Evolutionary conservation across 1,139 yeast genomes (phyloP).

Genomic region (Spathaspora sp.): DNA sequence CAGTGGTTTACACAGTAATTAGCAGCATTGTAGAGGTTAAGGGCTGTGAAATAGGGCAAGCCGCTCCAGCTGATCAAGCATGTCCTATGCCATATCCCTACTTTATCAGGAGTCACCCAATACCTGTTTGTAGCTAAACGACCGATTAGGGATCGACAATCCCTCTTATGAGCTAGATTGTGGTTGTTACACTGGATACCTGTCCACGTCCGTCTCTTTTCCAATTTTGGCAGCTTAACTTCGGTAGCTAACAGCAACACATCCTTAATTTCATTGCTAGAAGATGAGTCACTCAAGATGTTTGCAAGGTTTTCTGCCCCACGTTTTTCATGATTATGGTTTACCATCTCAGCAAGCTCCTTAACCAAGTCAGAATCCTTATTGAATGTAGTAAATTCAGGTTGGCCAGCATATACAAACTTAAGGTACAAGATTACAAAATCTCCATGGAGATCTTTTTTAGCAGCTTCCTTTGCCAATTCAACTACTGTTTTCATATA

Average conservation of each 20-base stretch:
- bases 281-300: not conserved
- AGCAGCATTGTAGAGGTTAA: no score
- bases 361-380: not conserved
- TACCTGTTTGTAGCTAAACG: no score
- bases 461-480: not conserved
- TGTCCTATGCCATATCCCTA: no score
- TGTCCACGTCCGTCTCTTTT: not conserved
- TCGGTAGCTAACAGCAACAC: not conserved
- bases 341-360: not conserved
- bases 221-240: not conserved
- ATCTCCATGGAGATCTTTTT: not conserved
- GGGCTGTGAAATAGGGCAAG: no score
- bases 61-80: no score
- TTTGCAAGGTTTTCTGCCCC: not conserved
- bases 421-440: no score
- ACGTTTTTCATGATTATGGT: not conserved
- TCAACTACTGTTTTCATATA: not conserved
- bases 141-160: not conserved
- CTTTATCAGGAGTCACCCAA: no score
- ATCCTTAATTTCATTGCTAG: no score
- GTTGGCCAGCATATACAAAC: not conserved
- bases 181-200: not conserved
- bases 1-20: no score
- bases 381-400: not conserved
- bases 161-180: not conserved